These are phyloP conservation scores for Rhizoclosmatium globosum DNA, from an alignment of 192 early-diverging fungal species.

Conservation along the genomic window DNA sequence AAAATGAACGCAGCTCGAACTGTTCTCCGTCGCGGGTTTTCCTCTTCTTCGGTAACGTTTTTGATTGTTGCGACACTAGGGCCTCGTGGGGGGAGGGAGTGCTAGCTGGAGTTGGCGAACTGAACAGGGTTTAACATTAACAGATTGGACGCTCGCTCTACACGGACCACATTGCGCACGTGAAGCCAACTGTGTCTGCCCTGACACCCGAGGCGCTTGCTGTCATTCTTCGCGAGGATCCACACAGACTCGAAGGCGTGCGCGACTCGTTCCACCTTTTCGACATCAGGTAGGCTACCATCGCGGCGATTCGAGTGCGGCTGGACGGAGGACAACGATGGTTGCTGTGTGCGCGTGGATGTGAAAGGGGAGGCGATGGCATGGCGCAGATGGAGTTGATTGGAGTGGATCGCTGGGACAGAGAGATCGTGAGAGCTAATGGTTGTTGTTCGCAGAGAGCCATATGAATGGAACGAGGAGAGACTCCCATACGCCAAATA, in stretches of 20 bases:
- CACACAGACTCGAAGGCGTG: slow-evolving; percentile 35
- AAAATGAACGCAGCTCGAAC: neutral
- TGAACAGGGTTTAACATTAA: neutral
- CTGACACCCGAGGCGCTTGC: slow-evolving; percentile 41
- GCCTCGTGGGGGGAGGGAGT: no score
- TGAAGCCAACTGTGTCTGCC: slow-evolving; percentile 47
- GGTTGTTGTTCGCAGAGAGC: slow-evolving; percentile 44
- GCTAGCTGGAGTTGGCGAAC: neutral
- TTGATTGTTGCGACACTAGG: neutral
- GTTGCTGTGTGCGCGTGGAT: neutral
- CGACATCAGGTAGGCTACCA: slow-evolving; percentile 50
- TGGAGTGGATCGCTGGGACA: no score
- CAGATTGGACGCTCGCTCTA: slow-evolving; percentile 34
- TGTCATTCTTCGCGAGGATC: slow-evolving; percentile 32
- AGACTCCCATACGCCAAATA: slow-evolving; percentile 60
- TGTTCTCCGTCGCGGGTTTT: slow-evolving; percentile 3
- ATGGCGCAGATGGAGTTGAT: neutral
- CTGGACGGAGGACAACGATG: neutral
- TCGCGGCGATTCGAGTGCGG: neutral
- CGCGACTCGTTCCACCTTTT: slow-evolving; percentile 47
- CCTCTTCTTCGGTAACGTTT: slow-evolving; percentile 2
- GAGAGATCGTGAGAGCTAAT: no score
- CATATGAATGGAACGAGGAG: slow-evolving; percentile 64
- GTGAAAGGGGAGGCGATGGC: neutral
- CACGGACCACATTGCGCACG: slow-evolving; percentile 43